phyloP scores from a whole-genome alignment of 129 eudicot genomes.

The Heracleum sosnowskyi region DNA sequence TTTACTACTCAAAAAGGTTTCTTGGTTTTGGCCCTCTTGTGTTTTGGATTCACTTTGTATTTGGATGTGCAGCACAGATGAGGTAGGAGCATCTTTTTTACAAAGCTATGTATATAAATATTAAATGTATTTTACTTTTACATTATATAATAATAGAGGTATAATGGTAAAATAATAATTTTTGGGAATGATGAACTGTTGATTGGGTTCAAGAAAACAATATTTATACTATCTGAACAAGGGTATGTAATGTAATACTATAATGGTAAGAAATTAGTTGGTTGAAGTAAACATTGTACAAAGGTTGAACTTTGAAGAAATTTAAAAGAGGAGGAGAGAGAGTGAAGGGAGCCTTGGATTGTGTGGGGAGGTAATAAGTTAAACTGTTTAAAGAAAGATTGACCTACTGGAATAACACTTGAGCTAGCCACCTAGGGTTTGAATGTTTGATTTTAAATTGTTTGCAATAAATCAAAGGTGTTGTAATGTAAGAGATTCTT shows the following conservation, averaged over 20 bases:
- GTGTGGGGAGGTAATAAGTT: background rate
- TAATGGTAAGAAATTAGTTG: background rate
- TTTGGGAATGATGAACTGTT: slow-evolving; percentile 4
- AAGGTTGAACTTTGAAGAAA: background rate
- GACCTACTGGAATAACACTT: background rate
- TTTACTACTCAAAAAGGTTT: slow-evolving; percentile 13
- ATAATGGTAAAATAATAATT: background rate
- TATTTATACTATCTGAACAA: too few species aligned
- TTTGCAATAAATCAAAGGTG: background rate
- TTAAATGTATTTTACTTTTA: too few species aligned
- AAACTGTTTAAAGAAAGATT: slow-evolving; percentile 3
- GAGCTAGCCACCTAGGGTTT: background rate
- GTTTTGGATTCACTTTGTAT: slow-evolving; percentile 9
- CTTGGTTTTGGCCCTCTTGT: slow-evolving; percentile 15
- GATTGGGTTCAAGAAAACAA: slow-evolving; percentile 6
- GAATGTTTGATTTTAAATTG: background rate
- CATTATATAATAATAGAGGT: background rate
- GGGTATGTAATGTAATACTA: too few species aligned
- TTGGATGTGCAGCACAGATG: slow-evolving; percentile 15
- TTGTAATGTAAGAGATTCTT: background rate
- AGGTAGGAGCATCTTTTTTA: background rate
- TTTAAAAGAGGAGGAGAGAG: background rate
- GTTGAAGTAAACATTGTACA: slow-evolving; percentile 3
- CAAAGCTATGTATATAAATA: background rate
- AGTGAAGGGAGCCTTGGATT: background rate